Percentiles rank a stretch among this genome's conserved stretches.
Conservation (phyloP, 2,329 filamentous ascomycete genomes). For the Nemania diffusa region DNA sequence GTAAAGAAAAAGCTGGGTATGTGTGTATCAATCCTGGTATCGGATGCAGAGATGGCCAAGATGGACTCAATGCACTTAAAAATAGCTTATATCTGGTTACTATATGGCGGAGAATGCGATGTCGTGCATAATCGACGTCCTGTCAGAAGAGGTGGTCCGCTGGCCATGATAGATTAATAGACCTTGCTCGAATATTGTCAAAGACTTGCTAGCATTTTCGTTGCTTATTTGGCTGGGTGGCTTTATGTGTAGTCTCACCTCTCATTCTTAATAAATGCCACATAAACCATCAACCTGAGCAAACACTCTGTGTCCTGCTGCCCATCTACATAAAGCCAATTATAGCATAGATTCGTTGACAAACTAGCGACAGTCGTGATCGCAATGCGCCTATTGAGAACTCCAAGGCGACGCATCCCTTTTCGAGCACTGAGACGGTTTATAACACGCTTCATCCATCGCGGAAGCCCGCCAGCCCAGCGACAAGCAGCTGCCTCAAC, state of each 20-base stretch:
- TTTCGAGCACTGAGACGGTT: constrained; percentile 38
- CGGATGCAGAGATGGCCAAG: constrained; percentile 3
- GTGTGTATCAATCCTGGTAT: constrained; percentile 4
- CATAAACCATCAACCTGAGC: background rate
- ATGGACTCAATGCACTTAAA: constrained; percentile 23
- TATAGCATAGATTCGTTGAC: background rate
- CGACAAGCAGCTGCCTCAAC: constrained; percentile 10
- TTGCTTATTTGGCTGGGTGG: background rate
- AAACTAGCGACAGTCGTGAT: background rate
- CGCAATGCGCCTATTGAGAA: constrained; percentile 35
- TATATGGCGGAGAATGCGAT: constrained; percentile 4
- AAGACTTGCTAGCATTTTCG: background rate
- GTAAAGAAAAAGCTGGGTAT: background rate
- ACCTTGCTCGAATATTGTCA: constrained; percentile 11
- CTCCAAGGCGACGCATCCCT: constrained; percentile 17
- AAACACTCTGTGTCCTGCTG: background rate
- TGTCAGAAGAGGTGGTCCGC: background rate
- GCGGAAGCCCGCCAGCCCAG: constrained; percentile 5
- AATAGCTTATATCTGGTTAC: constrained; percentile 32
- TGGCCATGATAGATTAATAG: constrained; percentile 24
- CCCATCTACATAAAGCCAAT: background rate
- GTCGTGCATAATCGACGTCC: constrained; percentile 7
- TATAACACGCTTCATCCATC: constrained; percentile 32
- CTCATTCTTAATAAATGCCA: background rate
- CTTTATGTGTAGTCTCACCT: background rate